These are phyloP conservation scores for Trichosporon ovoides DNA, from an alignment of 1,284 basidiomycete species.

Conservation along the genomic window DNA sequence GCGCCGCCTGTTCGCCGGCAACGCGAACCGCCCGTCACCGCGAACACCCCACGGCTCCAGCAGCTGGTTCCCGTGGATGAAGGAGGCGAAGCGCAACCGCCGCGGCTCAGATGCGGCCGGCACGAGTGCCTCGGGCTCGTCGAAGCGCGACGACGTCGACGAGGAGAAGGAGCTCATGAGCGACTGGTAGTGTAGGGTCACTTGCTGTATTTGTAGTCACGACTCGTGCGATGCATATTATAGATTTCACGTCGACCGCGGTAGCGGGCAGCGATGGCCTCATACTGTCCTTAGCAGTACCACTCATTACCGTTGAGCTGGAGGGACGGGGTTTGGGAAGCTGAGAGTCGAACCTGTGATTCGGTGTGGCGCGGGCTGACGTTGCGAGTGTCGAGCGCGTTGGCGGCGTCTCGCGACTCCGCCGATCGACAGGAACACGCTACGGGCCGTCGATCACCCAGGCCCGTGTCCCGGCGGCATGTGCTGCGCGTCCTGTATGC, in stretches of 20 bases:
- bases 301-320: no score
- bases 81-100: constrained; percentile 6
- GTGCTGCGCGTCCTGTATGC: no score
- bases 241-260: background rate
- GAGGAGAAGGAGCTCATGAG: constrained; percentile 29
- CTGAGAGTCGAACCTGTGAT: no score
- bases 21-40: background rate
- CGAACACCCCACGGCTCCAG: constrained; percentile 18
- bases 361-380: no score
- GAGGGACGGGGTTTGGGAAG: no score
- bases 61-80: constrained; percentile 21
- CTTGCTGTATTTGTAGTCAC: constrained; percentile 5
- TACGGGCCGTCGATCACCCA: no score
- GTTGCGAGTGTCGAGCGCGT: no score
- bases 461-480: no score
- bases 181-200: background rate
- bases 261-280: no score
- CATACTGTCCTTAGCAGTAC: no score
- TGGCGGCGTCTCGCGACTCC: no score
- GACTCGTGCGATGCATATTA: background rate
- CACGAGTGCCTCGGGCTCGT: background rate
- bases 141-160: constrained; percentile 28
- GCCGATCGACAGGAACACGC: no score
- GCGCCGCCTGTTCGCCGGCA: constrained; percentile 13
- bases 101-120: background rate